Percentiles rank a stretch among this genome's conserved stretches.
Evolutionary conservation across 108 stramenopile species (phyloP).

Genomic region (Mediolabrus comicus): DNA sequence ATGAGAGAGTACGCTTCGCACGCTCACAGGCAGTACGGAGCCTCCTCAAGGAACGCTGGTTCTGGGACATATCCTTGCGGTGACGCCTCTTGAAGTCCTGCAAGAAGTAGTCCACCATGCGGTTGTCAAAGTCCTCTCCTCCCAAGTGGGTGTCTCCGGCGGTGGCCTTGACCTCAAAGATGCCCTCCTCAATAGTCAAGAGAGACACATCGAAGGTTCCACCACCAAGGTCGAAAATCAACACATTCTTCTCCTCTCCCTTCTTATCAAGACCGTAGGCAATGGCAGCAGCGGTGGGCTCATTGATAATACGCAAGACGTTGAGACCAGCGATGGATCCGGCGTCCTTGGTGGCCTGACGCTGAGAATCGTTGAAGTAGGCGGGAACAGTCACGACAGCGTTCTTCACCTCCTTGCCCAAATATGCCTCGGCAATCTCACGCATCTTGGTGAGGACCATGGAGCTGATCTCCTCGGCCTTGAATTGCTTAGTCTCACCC

Average conservation of each 20-base stretch:
- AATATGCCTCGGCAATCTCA: constrained; percentile 98
- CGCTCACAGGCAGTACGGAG: constrained; percentile 99
- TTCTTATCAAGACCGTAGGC: constrained; percentile 97
- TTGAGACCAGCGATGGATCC: constrained; percentile 97
- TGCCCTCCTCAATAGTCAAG: constrained; percentile 99
- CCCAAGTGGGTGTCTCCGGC: constrained; percentile 99
- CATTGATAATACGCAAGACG: constrained; percentile 99
- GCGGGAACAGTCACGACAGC: constrained; percentile 99
- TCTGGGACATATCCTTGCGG: constrained; percentile 87
- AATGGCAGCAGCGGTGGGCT: constrained; percentile 99
- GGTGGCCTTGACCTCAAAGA: constrained; percentile 99
- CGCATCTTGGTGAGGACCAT: constrained; percentile 99
- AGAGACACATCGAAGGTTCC: constrained; percentile 98
- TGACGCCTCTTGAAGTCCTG: constrained; percentile 95
- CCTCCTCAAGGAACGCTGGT: constrained; percentile 98
- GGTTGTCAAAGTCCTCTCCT: constrained; percentile 99
- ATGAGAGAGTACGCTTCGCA: constrained; percentile 99
- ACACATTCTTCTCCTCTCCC: constrained; percentile 97
- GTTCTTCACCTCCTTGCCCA: constrained; percentile 99
- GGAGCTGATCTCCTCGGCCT: constrained; percentile 99
- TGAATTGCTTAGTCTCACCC: constrained; percentile 97
- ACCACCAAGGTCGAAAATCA: constrained; percentile 99
- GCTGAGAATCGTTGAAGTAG: constrained; percentile 99
- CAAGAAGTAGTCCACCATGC: constrained; percentile 95
- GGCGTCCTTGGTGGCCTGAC: constrained; percentile 99